Evolutionary conservation across 2,329 filamentous ascomycete species (phyloP).

Genomic region (Neonectria magnoliae): DNA sequence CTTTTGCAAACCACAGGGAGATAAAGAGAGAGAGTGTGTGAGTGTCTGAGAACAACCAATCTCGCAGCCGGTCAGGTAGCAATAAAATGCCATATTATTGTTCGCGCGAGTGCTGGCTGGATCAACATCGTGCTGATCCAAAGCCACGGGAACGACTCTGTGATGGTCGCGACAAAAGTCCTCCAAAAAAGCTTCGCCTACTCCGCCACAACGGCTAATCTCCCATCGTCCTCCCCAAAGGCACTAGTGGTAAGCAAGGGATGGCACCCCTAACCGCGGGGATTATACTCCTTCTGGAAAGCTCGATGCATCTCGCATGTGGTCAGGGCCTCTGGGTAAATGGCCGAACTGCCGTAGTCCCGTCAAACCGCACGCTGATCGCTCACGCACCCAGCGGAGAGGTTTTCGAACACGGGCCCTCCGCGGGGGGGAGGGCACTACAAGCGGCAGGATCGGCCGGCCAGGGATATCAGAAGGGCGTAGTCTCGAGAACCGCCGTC

Average conservation of each 20-base stretch:
- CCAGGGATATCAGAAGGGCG: neutral
- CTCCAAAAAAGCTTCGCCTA: neutral
- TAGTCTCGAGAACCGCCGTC: neutral
- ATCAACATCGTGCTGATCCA: neutral
- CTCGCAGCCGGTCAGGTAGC: neutral
- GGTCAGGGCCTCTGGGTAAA: neutral
- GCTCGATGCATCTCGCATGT: constrained; percentile 12
- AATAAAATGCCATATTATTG: neutral
- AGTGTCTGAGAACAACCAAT: neutral
- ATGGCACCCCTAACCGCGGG: constrained; percentile 2
- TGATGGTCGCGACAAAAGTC: constrained; percentile 13
- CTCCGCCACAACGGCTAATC: neutral
- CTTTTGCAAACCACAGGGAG: neutral
- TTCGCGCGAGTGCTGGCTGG: too few species aligned
- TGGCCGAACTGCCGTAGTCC: constrained; percentile 14
- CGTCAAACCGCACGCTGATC: neutral
- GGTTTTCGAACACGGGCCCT: neutral
- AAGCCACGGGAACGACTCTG: neutral
- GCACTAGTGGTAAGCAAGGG: neutral
- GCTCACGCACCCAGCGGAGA: neutral
- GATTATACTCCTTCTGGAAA: constrained; percentile 14
- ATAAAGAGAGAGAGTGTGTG: neutral
- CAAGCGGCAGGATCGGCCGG: constrained; percentile 3
- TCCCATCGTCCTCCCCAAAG: neutral
- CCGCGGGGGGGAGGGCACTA: neutral